Evolutionary conservation across 2,329 filamentous ascomycete species (phyloP), one percentile per base, ranked within the genome.

Genomic region (Colletotrichum cereale): DNA sequence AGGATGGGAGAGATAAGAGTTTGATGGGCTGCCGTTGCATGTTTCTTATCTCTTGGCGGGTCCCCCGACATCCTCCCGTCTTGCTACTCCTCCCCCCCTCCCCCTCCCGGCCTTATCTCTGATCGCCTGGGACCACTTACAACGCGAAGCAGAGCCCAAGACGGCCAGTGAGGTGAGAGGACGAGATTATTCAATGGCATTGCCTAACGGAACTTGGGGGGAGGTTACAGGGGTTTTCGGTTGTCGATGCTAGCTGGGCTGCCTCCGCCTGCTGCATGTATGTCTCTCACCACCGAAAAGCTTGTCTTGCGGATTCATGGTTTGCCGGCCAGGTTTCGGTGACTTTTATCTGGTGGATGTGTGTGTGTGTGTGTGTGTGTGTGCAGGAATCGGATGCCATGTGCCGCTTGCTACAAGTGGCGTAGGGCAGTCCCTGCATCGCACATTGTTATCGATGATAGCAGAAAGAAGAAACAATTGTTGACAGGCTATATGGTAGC

Each of bases 21-120:
- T 40, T 58, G 42, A 63, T 47, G 65, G 36, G 56, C 56, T 66
- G 61, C 24, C 47, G 67, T 64, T 44, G 40, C 63, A 50, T 62
- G 34, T 40, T 60, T 16, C 68, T 71, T 71, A 71, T 71, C 68
- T 71, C 65, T 71, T 68, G 58, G 68, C 68, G 68, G 68, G 68
- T 63, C 68, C 29, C 58, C 48, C 18, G 62, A 18, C 48, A 42
- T 12, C 10, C 50, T 42, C 36, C 62, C 38, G 29, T 34, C 21
- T 12, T 53, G 42, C 52, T 26, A 34, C 53, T 47, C 48, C 50
- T 42, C 38, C 34, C 44, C 42, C 24, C 56, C 24, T 47, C 47
- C 44, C 34, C 26, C 50, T 50, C 52, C 21, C 38, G 38, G 57
- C 47, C 64, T 71, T 71, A 71, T 71, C 68, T 60, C 10, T 24